These are phyloP conservation scores for Galeopsis tetrahit DNA, from an alignment of 257 asterid genomes.

Conservation along the genomic window DNA sequence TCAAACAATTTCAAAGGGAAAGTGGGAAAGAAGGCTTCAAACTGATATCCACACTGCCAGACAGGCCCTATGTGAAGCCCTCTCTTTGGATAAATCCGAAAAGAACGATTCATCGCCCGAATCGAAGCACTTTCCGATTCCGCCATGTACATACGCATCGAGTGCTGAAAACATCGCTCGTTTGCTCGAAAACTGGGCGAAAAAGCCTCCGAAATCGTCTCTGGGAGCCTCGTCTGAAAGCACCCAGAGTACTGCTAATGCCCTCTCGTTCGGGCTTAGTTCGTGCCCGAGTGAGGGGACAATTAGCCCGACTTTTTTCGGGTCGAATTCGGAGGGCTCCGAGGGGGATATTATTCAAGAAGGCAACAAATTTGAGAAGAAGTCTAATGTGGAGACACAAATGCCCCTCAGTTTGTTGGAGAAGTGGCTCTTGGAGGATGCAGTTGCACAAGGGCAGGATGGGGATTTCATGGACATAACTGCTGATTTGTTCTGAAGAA, in stretches of 20 bases:
- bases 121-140: conserved; percentile 32
- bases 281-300: conserved; percentile 72
- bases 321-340: conserved; percentile 42
- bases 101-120: neutral
- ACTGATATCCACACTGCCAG: conserved; percentile 88
- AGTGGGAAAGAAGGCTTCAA: conserved; percentile 94
- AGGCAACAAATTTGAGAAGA: conserved; percentile 32
- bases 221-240: conserved; percentile 37
- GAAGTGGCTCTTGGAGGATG: conserved; percentile 69
- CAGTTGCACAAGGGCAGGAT: conserved; percentile 55
- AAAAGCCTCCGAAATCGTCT: conserved; percentile 37
- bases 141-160: conserved; percentile 48
- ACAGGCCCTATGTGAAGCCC: conserved; percentile 81
- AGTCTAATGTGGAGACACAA: conserved; percentile 38
- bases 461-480: conserved; percentile 70
- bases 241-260: conserved; percentile 36
- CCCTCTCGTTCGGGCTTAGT: conserved; percentile 41
- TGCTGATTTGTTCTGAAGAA: conserved; percentile 78
- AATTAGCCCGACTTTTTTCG: conserved; percentile 34
- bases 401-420: conserved; percentile 57
- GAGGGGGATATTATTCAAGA: conserved; percentile 26
- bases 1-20: conserved; percentile 62
- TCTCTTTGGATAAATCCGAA: conserved; percentile 55
- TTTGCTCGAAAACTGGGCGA: conserved; percentile 60
- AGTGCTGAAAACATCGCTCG: conserved; percentile 77